phyloP scores from a whole-genome alignment of 1,139 yeast genomes.

The Blastobotrys illinoisensis region DNA sequence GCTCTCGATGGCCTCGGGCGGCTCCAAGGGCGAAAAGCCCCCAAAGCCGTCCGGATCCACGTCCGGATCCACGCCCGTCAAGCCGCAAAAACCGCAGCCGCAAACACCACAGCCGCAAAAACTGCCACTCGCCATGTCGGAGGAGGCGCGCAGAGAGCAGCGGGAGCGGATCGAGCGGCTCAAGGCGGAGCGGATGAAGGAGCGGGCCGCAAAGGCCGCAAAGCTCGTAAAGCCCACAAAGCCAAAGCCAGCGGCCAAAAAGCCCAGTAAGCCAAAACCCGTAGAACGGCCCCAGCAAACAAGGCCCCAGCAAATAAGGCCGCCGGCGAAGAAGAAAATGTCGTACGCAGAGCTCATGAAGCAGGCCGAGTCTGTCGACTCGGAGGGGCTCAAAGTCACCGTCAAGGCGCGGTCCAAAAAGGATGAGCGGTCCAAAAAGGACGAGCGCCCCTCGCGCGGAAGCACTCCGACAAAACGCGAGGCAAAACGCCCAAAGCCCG shows the following conservation, averaged over 20 bases:
- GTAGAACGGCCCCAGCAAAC: too few relatives aligned
- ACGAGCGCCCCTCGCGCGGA: neutral
- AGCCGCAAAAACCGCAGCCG: too few relatives aligned
- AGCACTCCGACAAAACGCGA: neutral
- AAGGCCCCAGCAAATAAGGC: neutral
- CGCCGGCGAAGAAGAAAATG: constrained; percentile 23
- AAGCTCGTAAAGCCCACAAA: constrained; percentile 7
- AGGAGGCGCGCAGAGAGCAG: constrained; percentile 25
- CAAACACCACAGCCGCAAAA: too few relatives aligned
- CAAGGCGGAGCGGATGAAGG: constrained; percentile 26
- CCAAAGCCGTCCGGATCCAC: constrained; percentile 1
- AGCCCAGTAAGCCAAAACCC: neutral
- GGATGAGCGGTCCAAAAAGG: neutral
- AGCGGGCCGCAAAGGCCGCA: constrained; percentile 8
- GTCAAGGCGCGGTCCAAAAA: constrained; percentile 26
- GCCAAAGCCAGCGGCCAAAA: constrained; percentile 6
- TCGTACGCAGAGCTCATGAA: constrained; percentile 37
- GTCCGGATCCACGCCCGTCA: constrained; percentile 3
- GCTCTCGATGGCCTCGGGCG: constrained; percentile 22
- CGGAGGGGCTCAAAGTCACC: constrained; percentile 33
- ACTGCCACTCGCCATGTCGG: constrained; percentile 20
- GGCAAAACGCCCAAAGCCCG: neutral
- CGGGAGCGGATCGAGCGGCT: constrained; percentile 25
- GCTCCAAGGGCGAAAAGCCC: constrained; percentile 2
- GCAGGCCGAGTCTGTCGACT: constrained; percentile 34